These are phyloP conservation scores for Apiospora sp. DNA, from an alignment of 2,329 filamentous ascomycete species.

Conservation along the genomic window DNA sequence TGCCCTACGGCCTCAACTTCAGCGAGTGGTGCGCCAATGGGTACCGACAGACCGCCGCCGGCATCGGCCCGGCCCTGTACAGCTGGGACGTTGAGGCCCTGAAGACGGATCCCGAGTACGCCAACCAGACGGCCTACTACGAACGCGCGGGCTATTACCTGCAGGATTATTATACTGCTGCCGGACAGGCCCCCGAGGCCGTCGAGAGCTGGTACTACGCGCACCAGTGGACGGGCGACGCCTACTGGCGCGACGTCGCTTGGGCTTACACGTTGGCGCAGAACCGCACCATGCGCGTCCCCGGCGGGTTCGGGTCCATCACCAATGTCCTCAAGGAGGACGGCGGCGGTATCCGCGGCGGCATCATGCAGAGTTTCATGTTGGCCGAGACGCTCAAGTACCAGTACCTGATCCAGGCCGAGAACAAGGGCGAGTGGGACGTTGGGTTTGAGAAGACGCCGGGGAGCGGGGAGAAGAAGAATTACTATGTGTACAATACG, in stretches of 20 bases:
- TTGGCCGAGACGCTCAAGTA: slow-evolving; percentile 80
- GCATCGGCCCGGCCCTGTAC: slow-evolving; percentile 70
- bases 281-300: slow-evolving; percentile 23
- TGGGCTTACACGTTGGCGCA: slow-evolving; percentile 24
- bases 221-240: slow-evolving; percentile 36
- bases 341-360: slow-evolving; percentile 16
- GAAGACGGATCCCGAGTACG: slow-evolving; percentile 40
- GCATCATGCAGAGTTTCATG: slow-evolving; percentile 65
- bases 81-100: slow-evolving; percentile 53
- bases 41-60: slow-evolving; percentile 63
- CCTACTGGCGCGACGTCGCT: slow-evolving; percentile 49
- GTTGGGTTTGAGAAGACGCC: slow-evolving; percentile 65
- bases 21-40: slow-evolving; percentile 70
- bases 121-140: slow-evolving; percentile 23
- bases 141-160: slow-evolving; percentile 22
- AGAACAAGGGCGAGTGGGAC: slow-evolving; percentile 25
- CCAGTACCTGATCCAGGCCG: slow-evolving; percentile 62
- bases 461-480: slow-evolving; percentile 68
- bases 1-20: slow-evolving; percentile 64
- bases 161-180: neutral
- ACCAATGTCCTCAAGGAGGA: neutral
- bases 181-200: slow-evolving; percentile 34
- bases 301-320: slow-evolving; percentile 44
- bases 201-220: slow-evolving; percentile 34
- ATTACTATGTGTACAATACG: slow-evolving; percentile 70